A percentile compares a stretch with the other conserved stretches of the same genome.
These are phyloP conservation scores for Sicyos edulis DNA, from an alignment of 306 rosid species.

Conservation along the genomic window DNA sequence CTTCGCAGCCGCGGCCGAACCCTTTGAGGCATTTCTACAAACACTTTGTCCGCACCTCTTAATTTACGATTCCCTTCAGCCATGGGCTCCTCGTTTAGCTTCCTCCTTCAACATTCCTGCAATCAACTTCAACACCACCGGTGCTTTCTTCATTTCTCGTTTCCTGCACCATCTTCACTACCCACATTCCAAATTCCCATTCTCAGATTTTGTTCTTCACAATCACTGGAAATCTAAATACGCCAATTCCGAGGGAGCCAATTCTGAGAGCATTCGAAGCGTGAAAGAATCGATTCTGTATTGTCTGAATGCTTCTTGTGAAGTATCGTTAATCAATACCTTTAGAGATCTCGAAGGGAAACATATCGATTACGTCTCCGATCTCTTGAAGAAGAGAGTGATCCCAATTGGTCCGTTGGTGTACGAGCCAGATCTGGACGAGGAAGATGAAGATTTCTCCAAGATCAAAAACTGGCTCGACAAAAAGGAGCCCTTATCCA, in stretches of 20 bases:
- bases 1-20: slow-evolving; percentile 23
- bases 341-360: slow-evolving; percentile 22
- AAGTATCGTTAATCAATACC: slow-evolving; percentile 2
- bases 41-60: slow-evolving; percentile 24
- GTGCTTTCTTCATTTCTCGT: not conserved
- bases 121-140: slow-evolving; percentile 10
- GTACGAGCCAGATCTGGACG: not conserved
- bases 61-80: slow-evolving; percentile 29
- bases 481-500: slow-evolving; percentile 13
- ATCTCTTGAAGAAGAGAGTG: slow-evolving; percentile 16
- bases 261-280: not conserved
- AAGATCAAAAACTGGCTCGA: not conserved
- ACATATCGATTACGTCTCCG: slow-evolving; percentile 23
- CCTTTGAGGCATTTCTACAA: slow-evolving; percentile 21
- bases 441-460: slow-evolving; percentile 1
- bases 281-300: not conserved
- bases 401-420: slow-evolving; percentile 24
- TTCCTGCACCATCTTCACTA: not conserved
- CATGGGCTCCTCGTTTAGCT: slow-evolving; percentile 28
- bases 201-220: slow-evolving; percentile 10
- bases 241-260: not conserved
- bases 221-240: not conserved
- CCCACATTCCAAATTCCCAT: not conserved
- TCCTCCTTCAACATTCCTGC: slow-evolving; percentile 22
- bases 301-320: slow-evolving; percentile 4